Conservation (phyloP, 257 asterid species). For the Primulina tabacum region DNA sequence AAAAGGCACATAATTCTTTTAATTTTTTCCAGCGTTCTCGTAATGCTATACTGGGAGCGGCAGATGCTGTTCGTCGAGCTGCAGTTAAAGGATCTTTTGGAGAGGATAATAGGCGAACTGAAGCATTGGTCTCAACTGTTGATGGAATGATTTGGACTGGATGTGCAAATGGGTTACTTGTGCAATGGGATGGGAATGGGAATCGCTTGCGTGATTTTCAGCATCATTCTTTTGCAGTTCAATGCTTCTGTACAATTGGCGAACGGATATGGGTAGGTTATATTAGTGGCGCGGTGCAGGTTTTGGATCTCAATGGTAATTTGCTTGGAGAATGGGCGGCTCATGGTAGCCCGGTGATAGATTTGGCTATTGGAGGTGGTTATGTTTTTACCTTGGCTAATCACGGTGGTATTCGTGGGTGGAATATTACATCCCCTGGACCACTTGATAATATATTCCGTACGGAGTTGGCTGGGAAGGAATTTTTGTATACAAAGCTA, state of each 20-base stretch:
- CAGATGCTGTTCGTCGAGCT: slow-evolving; percentile 97
- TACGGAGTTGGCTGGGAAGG: slow-evolving; percentile 74
- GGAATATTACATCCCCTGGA: slow-evolving; percentile 88
- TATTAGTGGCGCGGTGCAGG: slow-evolving; percentile 76
- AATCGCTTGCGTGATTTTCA: slow-evolving; percentile 71
- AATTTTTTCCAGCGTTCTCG: slow-evolving; percentile 97
- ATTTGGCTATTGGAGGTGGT: slow-evolving; percentile 66
- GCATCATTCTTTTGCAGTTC: slow-evolving; percentile 66
- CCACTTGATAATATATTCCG: slow-evolving; percentile 63
- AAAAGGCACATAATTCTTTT: slow-evolving; percentile 61
- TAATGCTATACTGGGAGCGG: slow-evolving; percentile 93
- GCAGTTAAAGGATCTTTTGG: slow-evolving; percentile 76
- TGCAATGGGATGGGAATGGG: slow-evolving; percentile 92
- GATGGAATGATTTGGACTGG: slow-evolving; percentile 95
- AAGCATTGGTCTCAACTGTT: slow-evolving; percentile 60
- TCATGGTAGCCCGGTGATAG: slow-evolving; percentile 73
- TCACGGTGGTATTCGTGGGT: slow-evolving; percentile 99
- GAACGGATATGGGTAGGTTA: slow-evolving; percentile 88
- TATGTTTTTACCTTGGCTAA: slow-evolving; percentile 73
- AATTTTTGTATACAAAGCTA: slow-evolving; percentile 65
- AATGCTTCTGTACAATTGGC: slow-evolving; percentile 67
- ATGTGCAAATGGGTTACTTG: slow-evolving; percentile 79
- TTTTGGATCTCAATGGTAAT: slow-evolving; percentile 79
- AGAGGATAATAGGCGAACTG: slow-evolving; percentile 82
- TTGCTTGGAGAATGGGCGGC: slow-evolving; percentile 86